Conservation (phyloP, 2,329 filamentous ascomycete species). For the Talaromyces sp. region DNA sequence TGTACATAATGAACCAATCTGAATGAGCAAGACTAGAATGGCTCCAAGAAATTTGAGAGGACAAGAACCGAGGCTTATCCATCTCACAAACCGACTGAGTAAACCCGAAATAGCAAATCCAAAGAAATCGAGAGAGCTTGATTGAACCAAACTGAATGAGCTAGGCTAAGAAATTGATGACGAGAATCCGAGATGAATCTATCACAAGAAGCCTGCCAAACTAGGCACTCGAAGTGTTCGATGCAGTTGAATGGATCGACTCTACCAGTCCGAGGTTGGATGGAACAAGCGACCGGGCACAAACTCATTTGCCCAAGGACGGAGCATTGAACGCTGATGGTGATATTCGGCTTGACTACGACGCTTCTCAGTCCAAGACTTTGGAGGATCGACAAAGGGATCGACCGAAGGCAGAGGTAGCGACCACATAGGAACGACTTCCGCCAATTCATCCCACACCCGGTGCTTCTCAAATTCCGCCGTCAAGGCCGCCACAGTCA, state of each 20-base stretch:
- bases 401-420: background rate
- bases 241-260: background rate
- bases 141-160: background rate
- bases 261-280: background rate
- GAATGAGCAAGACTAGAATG: background rate
- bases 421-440: background rate
- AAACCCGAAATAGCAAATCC: background rate
- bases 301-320: constrained; percentile 1
- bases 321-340: background rate
- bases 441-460: background rate
- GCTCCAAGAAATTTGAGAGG: background rate
- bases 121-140: background rate
- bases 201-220: background rate
- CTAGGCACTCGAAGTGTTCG: background rate
- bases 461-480: background rate
- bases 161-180: background rate
- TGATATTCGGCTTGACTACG: background rate
- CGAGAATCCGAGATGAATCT: background rate
- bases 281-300: background rate
- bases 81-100: background rate
- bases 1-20: background rate
- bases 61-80: background rate
- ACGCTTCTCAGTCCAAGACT: background rate
- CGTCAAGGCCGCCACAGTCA: background rate
- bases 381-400: background rate